Evolutionary conservation across 176 grass and related monocot genomes (phyloP).

Genomic region (Zoysia japonica): DNA sequence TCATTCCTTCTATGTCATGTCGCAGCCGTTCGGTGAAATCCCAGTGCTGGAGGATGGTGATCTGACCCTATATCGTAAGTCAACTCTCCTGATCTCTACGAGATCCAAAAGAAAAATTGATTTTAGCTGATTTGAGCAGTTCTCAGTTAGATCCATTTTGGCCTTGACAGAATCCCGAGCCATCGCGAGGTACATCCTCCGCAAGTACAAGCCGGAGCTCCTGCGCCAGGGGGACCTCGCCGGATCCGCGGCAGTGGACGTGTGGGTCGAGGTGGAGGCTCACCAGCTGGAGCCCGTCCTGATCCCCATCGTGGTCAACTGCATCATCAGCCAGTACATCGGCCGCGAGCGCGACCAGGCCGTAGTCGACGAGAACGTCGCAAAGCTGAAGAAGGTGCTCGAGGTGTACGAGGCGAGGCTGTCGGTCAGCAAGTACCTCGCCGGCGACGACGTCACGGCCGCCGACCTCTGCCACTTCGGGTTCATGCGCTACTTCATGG

Average conservation of each 20-base stretch:
- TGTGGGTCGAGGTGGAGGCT: conserved; percentile 54
- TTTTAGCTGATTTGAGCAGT: too few relatives aligned
- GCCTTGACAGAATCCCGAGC: conserved; percentile 45
- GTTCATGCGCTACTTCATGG: too few relatives aligned
- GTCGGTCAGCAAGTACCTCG: conserved; percentile 19
- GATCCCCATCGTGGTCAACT: conserved; percentile 24
- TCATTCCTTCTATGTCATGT: neutral
- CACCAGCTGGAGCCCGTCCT: conserved; percentile 24
- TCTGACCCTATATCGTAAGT: conserved; percentile 51
- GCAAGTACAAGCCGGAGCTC: conserved; percentile 47
- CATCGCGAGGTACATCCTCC: conserved; percentile 37
- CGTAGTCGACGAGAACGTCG: conserved; percentile 20
- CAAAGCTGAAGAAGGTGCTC: conserved; percentile 34
- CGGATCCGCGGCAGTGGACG: conserved; percentile 44
- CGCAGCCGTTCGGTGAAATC: conserved; percentile 51
- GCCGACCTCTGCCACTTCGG: too few relatives aligned
- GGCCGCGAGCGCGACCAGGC: conserved; percentile 35
- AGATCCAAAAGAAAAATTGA: neutral
- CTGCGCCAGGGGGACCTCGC: conserved; percentile 18
- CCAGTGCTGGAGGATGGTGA: conserved; percentile 59
- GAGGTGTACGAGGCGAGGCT: conserved; percentile 52
- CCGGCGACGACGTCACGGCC: conserved; percentile 16
- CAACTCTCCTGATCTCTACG: neutral
- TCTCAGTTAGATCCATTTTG: neutral
- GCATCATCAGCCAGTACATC: conserved; percentile 13